Evolutionary conservation across 345 rosid species (phyloP).

Genomic region (Brassica nigra): DNA sequence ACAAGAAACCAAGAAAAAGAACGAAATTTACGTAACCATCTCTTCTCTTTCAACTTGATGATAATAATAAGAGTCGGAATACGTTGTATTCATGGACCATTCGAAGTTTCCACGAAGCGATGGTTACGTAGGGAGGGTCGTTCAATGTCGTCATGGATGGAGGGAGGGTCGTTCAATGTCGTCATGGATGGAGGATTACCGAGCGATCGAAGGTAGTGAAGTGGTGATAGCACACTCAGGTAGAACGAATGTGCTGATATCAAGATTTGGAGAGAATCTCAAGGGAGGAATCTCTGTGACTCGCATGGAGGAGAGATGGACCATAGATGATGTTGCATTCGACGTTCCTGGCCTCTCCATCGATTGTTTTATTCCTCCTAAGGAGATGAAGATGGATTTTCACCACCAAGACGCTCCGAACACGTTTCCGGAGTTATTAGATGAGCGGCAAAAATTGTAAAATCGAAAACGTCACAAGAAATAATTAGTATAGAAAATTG

Average conservation of each 20-base stretch:
- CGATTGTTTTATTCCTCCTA: slow-evolving; percentile 91
- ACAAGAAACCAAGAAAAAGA: slow-evolving; percentile 29
- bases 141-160: too few species aligned
- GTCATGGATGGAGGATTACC: slow-evolving; percentile 71
- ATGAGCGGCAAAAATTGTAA: background rate
- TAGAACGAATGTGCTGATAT: slow-evolving; percentile 67
- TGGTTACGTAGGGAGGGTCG: too few species aligned
- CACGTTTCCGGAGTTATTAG: slow-evolving; percentile 15
- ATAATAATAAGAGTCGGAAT: slow-evolving; percentile 22
- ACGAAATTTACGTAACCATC: slow-evolving; percentile 24
- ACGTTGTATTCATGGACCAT: background rate
- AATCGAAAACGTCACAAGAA: background rate
- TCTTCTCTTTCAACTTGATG: background rate
- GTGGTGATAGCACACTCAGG: slow-evolving; percentile 91
- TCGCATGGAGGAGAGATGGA: slow-evolving; percentile 85
- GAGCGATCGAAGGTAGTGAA: slow-evolving; percentile 58
- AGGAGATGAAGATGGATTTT: slow-evolving; percentile 55
- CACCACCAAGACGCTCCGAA: slow-evolving; percentile 34
- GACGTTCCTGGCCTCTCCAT: slow-evolving; percentile 74
- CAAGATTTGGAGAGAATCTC: slow-evolving; percentile 79
- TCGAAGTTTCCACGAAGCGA: slow-evolving; percentile 37
- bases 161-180: slow-evolving; percentile 47
- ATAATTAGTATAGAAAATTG: background rate
- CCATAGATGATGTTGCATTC: slow-evolving; percentile 82
- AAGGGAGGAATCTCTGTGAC: slow-evolving; percentile 73